A percentile compares a stretch with the other conserved stretches of the same genome.
Evolutionary conservation across 495 filamentous ascomycete species (phyloP).

Genomic region (Bathelium albidoporum): DNA sequence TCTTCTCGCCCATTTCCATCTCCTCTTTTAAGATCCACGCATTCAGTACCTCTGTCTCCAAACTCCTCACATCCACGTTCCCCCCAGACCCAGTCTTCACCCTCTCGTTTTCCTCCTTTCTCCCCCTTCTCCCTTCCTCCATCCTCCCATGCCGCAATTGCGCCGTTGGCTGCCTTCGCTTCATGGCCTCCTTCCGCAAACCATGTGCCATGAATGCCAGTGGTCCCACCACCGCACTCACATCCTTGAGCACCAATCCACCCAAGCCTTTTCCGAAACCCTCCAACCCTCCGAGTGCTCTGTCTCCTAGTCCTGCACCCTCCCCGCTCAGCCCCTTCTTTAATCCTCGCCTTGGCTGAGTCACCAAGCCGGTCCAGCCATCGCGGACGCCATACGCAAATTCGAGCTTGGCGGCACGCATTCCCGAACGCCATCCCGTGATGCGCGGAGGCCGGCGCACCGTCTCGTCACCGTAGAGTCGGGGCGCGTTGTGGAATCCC

Average conservation of each 20-base stretch:
- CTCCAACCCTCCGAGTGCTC: conserved; percentile 43
- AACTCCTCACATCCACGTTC: not conserved
- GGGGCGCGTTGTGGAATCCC: conserved; percentile 75
- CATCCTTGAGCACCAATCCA: conserved; percentile 61
- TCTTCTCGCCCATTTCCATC: not conserved
- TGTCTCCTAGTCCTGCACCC: conserved; percentile 29
- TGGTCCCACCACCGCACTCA: conserved; percentile 53
- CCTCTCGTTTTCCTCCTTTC: conserved; percentile 1
- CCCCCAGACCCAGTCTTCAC: not conserved
- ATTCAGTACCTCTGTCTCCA: not conserved
- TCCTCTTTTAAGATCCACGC: not conserved
- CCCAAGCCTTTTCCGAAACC: conserved; percentile 68
- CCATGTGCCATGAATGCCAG: conserved; percentile 59
- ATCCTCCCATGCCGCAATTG: conserved; percentile 22
- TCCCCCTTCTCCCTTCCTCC: conserved; percentile 21
- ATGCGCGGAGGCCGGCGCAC: conserved; percentile 48
- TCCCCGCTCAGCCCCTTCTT: conserved; percentile 33
- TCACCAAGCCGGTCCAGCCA: conserved; percentile 59
- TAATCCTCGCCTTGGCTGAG: conserved; percentile 54
- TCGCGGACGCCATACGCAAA: conserved; percentile 64
- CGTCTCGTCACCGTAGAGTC: conserved; percentile 41
- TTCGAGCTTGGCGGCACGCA: conserved; percentile 55
- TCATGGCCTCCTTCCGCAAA: conserved; percentile 33
- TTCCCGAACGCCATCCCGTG: conserved; percentile 57
- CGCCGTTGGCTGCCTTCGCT: conserved; percentile 19